These are phyloP conservation scores for Leccinum solheimii DNA, from an alignment of 1,284 basidiomycete species.

Conservation along the genomic window DNA sequence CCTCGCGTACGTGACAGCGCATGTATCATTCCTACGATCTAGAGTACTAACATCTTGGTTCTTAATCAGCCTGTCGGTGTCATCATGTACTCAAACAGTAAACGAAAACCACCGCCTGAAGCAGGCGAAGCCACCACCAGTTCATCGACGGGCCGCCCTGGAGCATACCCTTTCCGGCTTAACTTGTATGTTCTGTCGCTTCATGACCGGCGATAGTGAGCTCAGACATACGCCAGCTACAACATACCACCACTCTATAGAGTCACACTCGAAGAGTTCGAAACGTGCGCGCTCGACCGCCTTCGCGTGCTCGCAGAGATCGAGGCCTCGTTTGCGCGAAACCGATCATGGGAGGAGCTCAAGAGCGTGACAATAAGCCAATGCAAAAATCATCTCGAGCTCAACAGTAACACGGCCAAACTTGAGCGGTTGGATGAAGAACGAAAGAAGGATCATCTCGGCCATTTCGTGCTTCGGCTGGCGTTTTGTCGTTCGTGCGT, in stretches of 20 bases:
- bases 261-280: slow-evolving; percentile 96
- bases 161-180: slow-evolving; percentile 66
- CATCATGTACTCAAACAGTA: slow-evolving; percentile 23
- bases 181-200: slow-evolving; percentile 65
- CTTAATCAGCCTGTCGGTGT: too few species aligned
- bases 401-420: slow-evolving; percentile 62
- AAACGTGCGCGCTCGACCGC: slow-evolving; percentile 87
- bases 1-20: slow-evolving; percentile 29
- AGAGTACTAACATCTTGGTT: background rate
- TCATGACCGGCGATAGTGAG: slow-evolving; percentile 2
- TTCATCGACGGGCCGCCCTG: background rate
- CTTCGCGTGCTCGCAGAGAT: slow-evolving; percentile 93
- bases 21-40: background rate
- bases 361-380: slow-evolving; percentile 60
- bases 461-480: slow-evolving; percentile 93
- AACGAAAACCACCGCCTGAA: slow-evolving; percentile 12
- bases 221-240: slow-evolving; percentile 57
- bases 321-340: slow-evolving; percentile 88
- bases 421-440: slow-evolving; percentile 58
- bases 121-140: background rate
- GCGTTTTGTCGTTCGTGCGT: slow-evolving; percentile 95
- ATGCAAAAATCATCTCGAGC: slow-evolving; percentile 70
- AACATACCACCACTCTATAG: slow-evolving; percentile 85
- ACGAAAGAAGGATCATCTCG: slow-evolving; percentile 84
- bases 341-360: slow-evolving; percentile 77